Conservation (phyloP, 2,329 filamentous ascomycete genomes). For the Microcyclospora tardicrescens region DNA sequence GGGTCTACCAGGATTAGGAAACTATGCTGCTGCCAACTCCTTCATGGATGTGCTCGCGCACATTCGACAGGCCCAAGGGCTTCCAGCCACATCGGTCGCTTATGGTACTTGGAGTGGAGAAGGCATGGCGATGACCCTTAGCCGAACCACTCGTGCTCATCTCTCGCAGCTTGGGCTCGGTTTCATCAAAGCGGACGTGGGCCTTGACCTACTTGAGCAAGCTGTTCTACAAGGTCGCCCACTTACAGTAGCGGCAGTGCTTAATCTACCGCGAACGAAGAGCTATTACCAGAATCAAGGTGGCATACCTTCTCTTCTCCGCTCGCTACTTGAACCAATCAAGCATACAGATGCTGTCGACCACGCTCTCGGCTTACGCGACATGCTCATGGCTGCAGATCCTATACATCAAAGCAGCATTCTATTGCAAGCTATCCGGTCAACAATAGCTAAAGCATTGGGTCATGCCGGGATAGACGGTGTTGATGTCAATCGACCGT, state of each 20-base stretch:
- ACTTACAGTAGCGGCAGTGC: neutral
- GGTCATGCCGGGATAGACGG: neutral
- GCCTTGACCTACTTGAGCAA: neutral
- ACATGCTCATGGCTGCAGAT: neutral
- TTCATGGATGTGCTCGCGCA: slow-evolving; percentile 12
- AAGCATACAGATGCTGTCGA: neutral
- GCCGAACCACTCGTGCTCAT: neutral
- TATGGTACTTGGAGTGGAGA: neutral
- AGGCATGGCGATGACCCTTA: neutral
- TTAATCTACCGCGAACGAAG: neutral
- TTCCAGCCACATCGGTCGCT: slow-evolving; percentile 11
- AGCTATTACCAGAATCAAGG: neutral
- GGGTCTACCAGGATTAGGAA: slow-evolving; percentile 45
- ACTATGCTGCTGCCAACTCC: slow-evolving; percentile 41
- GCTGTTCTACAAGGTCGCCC: neutral
- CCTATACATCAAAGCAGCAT: neutral
- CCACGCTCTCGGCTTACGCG: neutral
- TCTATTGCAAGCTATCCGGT: neutral
- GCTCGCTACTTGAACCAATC: neutral
- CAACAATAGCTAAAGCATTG: neutral
- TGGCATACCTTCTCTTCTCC: neutral
- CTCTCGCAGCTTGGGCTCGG: neutral
- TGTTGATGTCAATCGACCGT: neutral
- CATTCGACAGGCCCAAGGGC: slow-evolving; percentile 12
- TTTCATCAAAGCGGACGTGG: neutral